phyloP scores from a whole-genome alignment of 179 eudicot genomes.

The Beta lomatogona region DNA sequence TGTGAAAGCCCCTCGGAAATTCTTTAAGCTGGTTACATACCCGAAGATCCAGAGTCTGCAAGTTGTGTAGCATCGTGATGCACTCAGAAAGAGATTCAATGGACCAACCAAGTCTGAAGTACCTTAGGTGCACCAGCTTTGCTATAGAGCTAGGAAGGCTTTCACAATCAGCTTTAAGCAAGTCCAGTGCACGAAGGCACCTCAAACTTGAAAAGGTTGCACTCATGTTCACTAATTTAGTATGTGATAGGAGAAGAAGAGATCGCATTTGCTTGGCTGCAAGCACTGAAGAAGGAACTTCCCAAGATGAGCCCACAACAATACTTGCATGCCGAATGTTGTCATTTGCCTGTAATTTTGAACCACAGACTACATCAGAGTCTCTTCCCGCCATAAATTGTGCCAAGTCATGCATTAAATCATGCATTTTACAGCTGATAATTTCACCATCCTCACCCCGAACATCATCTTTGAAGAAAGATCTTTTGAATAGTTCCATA shows the following conservation, averaged over 20 bases:
- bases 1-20: neutral
- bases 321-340: neutral
- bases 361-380: neutral
- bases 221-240: neutral
- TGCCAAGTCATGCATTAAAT: slow-evolving; percentile 12
- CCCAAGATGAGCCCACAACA: neutral
- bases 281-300: neutral
- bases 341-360: neutral
- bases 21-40: neutral
- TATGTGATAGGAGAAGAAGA: neutral
- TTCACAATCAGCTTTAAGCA: neutral
- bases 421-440: neutral
- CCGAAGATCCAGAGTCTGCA: neutral
- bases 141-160: neutral
- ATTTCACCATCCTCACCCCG: neutral
- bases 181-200: neutral
- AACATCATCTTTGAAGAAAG: neutral
- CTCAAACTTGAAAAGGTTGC: neutral
- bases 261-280: neutral
- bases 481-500: neutral
- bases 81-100: neutral
- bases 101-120: neutral
- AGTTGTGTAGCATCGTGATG: neutral
- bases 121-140: neutral
- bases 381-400: neutral